Conservation (phyloP, 192 early-diverging fungal species). For the Diversispora epigaea region DNA sequence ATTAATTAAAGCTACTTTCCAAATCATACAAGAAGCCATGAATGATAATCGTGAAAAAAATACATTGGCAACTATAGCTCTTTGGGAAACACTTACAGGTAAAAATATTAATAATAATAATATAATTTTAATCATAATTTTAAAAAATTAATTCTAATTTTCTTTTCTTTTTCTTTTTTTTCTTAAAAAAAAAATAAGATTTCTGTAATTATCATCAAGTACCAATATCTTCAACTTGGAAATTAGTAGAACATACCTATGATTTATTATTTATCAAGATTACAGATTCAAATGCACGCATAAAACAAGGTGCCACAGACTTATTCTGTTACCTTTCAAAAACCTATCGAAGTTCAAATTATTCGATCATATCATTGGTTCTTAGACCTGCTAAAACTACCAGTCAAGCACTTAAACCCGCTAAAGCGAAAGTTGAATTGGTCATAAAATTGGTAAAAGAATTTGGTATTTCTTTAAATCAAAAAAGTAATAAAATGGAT, state of each 20-base stretch:
- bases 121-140: background rate
- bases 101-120: background rate
- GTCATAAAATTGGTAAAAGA: conserved; percentile 48
- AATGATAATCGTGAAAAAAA: conserved; percentile 59
- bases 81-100: conserved; percentile 54
- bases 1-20: conserved; percentile 51
- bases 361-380: conserved; percentile 54
- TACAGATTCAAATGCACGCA: conserved; percentile 57
- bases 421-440: conserved; percentile 57
- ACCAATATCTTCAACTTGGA: conserved; percentile 43
- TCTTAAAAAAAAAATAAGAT: conserved; percentile 4
- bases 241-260: conserved; percentile 49
- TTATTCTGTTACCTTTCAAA: conserved; percentile 53
- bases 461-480: conserved; percentile 44
- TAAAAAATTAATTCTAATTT: background rate
- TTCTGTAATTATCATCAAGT: conserved; percentile 52
- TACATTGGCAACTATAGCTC: conserved; percentile 40
- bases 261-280: conserved; percentile 52
- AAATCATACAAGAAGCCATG: conserved; percentile 48
- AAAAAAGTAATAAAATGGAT: conserved; percentile 35
- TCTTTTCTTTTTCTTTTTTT: too few relatives aligned
- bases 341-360: conserved; percentile 46
- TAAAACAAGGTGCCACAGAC: conserved; percentile 48
- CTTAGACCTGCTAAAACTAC: conserved; percentile 45
- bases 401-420: conserved; percentile 48